A percentile compares a stretch with the other conserved stretches of the same genome.
These are phyloP conservation scores for Chaetothyriales sp. DNA, from an alignment of 2,329 filamentous ascomycete genomes.

Conservation along the genomic window DNA sequence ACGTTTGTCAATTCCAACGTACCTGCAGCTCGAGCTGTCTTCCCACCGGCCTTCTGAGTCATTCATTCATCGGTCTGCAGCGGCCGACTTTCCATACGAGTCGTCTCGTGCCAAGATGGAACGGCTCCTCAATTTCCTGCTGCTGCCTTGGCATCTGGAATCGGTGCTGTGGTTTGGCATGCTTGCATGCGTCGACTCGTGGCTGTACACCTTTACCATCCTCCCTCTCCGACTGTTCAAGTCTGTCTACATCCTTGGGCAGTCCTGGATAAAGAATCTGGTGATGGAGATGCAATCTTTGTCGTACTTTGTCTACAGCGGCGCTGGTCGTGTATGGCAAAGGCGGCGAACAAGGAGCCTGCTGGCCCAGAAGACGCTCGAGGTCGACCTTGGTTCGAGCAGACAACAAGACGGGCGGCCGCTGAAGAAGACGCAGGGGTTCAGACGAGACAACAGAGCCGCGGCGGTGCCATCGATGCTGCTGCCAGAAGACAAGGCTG, in stretches of 20 bases:
- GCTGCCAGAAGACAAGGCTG: slow-evolving; percentile 81
- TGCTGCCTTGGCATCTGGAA: slow-evolving; percentile 69
- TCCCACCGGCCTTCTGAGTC: slow-evolving; percentile 45
- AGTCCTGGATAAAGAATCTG: slow-evolving; percentile 63
- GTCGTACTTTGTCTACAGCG: slow-evolving; percentile 61
- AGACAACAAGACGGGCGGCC: background rate
- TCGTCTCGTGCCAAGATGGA: slow-evolving; percentile 86
- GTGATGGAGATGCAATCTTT: slow-evolving; percentile 58
- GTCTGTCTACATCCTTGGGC: slow-evolving; percentile 57
- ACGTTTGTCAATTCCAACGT: slow-evolving; percentile 48
- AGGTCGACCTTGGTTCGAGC: slow-evolving; percentile 1
- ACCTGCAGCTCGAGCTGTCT: slow-evolving; percentile 50
- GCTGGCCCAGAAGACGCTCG: slow-evolving; percentile 28
- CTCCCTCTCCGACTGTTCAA: slow-evolving; percentile 76
- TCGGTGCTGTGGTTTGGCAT: slow-evolving; percentile 74
- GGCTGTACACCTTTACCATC: slow-evolving; percentile 94
- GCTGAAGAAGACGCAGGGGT: slow-evolving; percentile 17
- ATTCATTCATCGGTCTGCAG: slow-evolving; percentile 45
- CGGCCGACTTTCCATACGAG: slow-evolving; percentile 62
- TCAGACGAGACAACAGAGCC: slow-evolving; percentile 48
- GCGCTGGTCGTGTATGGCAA: slow-evolving; percentile 63
- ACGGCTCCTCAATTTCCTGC: slow-evolving; percentile 72
- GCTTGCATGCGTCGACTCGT: slow-evolving; percentile 82
- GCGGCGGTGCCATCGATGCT: slow-evolving; percentile 76
- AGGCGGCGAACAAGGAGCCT: slow-evolving; percentile 18